A percentile compares a stretch with the other conserved stretches of the same genome.
These are phyloP conservation scores for Arthrobotrys musiformis DNA, from an alignment of 2,329 filamentous ascomycete species.

Conservation along the genomic window DNA sequence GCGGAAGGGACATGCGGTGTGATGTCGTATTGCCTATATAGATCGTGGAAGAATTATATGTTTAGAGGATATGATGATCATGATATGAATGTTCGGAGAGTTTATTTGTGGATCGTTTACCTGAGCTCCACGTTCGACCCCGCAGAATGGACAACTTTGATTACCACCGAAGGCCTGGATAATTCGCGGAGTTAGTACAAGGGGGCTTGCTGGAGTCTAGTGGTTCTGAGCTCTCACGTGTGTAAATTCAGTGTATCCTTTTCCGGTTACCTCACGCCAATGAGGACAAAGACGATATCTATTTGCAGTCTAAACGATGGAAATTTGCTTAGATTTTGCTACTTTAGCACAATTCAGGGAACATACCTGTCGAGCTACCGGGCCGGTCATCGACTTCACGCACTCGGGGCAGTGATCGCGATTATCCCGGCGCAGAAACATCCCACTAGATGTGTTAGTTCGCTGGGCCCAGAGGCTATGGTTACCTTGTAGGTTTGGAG, in stretches of 20 bases:
- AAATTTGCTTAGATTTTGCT: not conserved
- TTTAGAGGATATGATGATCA: not conserved
- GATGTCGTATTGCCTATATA: not conserved
- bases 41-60: no score
- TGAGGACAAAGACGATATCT: conserved; percentile 48
- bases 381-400: not conserved
- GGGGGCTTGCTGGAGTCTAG: not conserved
- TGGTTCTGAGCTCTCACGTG: not conserved
- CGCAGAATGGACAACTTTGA: conserved; percentile 39
- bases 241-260: conserved; percentile 3
- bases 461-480: conserved; percentile 30
- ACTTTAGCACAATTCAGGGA: not conserved
- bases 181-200: not conserved
- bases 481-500: not conserved
- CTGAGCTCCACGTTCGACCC: conserved; percentile 20
- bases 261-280: not conserved
- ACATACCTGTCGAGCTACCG: not conserved
- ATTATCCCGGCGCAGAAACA: conserved; percentile 10
- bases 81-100: not conserved
- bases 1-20: conserved; percentile 11
- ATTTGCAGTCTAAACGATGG: not conserved
- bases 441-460: conserved; percentile 18
- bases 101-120: not conserved
- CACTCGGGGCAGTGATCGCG: conserved; percentile 13
- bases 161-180: conserved; percentile 20